Conservation (phyloP, 306 rosid genomes). For the Lotus japonicus region DNA sequence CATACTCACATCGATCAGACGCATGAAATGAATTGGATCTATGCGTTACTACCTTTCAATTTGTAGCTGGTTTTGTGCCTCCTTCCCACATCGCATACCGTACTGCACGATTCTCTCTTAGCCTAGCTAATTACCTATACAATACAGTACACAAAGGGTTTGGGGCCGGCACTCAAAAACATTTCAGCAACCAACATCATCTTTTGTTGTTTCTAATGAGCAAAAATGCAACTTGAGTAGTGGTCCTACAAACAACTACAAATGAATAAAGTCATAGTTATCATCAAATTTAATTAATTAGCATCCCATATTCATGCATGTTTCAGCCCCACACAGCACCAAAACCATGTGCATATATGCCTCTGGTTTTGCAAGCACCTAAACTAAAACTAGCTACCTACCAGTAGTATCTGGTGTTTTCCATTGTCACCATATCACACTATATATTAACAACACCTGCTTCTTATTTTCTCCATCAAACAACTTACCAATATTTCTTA, state of each 20-base stretch:
- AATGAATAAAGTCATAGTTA: too few relatives aligned
- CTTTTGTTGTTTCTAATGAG: not conserved
- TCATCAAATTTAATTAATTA: too few relatives aligned
- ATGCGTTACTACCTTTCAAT: too few relatives aligned
- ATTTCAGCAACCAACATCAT: not conserved
- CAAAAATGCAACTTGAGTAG: not conserved
- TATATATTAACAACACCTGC: constrained; percentile 6
- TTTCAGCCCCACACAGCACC: not conserved
- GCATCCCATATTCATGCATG: not conserved
- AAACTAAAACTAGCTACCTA: too few relatives aligned
- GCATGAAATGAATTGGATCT: too few relatives aligned
- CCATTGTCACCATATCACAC: not conserved
- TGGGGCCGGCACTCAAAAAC: not conserved
- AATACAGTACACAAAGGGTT: not conserved
- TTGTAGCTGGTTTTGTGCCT: too few relatives aligned
- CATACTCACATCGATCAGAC: too few relatives aligned
- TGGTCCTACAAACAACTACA: not conserved
- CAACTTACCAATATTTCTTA: too few relatives aligned
- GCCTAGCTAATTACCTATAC: too few relatives aligned
- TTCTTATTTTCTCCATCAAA: not conserved
- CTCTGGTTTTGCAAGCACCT: not conserved
- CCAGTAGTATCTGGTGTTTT: not conserved
- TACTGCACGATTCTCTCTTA: not conserved
- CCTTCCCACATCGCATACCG: not conserved
- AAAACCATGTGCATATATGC: too few relatives aligned